Evolutionary conservation across 306 rosid species (phyloP).

Genomic region (Datisca glomerata): DNA sequence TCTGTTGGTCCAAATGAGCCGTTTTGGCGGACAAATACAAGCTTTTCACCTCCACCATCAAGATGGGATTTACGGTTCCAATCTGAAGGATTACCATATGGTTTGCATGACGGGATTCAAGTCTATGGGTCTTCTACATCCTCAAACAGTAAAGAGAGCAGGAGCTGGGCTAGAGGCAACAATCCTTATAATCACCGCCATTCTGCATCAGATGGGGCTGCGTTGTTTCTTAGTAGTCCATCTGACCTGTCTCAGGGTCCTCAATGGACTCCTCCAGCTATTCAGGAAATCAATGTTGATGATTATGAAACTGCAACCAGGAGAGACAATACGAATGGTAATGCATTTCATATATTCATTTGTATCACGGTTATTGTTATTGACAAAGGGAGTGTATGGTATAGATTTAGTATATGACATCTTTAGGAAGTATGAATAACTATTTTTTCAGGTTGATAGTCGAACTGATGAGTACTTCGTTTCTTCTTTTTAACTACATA

Average conservation of each 20-base stretch:
- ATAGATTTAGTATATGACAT: too few relatives aligned
- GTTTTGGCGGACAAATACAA: constrained; percentile 84
- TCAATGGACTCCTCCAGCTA: constrained; percentile 64
- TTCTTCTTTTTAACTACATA: too few relatives aligned
- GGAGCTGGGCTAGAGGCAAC: constrained; percentile 67
- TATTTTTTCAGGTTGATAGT: too few relatives aligned
- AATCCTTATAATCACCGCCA: constrained; percentile 54
- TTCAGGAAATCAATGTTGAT: constrained; percentile 72
- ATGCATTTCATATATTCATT: constrained; percentile 1
- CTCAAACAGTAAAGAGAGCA: constrained; percentile 51
- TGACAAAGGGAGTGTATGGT: too few relatives aligned
- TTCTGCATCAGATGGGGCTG: constrained; percentile 73
- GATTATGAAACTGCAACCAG: constrained; percentile 44
- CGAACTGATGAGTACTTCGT: too few relatives aligned
- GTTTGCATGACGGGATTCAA: constrained; percentile 42
- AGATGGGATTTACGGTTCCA: constrained; percentile 84
- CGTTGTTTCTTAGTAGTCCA: constrained; percentile 51
- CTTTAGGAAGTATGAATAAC: too few relatives aligned
- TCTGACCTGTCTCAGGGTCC: constrained; percentile 79
- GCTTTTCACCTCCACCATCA: constrained; percentile 66
- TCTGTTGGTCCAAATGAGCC: constrained; percentile 83
- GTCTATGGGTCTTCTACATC: constrained; percentile 52
- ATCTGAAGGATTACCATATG: constrained; percentile 51
- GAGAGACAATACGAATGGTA: constrained; percentile 38
- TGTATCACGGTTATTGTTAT: too few relatives aligned